Conservation (phyloP, 495 filamentous ascomycete genomes). For the Ascobolus immersus region DNA sequence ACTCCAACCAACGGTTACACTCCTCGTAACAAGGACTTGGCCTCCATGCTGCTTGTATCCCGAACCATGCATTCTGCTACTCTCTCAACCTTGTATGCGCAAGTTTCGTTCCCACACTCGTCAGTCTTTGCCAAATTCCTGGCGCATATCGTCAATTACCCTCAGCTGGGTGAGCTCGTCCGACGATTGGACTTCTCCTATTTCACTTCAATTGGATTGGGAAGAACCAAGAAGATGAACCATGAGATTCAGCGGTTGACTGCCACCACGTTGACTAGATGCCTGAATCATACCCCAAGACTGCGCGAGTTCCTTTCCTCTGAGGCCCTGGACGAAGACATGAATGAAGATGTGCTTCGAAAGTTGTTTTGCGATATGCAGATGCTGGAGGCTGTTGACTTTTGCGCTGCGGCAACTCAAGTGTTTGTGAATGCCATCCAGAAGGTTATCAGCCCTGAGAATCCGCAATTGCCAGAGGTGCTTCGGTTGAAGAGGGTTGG, state of each 20-base stretch:
- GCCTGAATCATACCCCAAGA: conserved; percentile 48
- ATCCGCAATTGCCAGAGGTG: conserved; percentile 18
- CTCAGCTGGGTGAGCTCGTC: conserved; percentile 50
- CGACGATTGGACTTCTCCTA: conserved; percentile 67
- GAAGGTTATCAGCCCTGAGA: conserved; percentile 19
- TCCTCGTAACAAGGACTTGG: conserved; percentile 57
- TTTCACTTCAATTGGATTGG: conserved; percentile 62
- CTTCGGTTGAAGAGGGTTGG: conserved; percentile 44
- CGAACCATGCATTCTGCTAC: conserved; percentile 51
- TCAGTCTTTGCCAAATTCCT: conserved; percentile 69
- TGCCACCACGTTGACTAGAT: conserved; percentile 44
- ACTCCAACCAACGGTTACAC: conserved; percentile 53
- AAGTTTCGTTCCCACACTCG: conserved; percentile 72
- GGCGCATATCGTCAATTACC: conserved; percentile 38
- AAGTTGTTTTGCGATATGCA: conserved; percentile 45
- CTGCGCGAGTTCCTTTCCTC: conserved; percentile 60
- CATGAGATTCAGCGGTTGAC: conserved; percentile 60
- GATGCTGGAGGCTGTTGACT: conserved; percentile 45
- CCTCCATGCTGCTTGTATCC: conserved; percentile 52
- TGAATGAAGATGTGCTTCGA: conserved; percentile 38
- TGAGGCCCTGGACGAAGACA: conserved; percentile 61
- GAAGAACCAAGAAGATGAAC: conserved; percentile 57
- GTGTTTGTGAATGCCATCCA: conserved; percentile 39
- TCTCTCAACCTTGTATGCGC: conserved; percentile 49
- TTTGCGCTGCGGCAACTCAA: conserved; percentile 52